phyloP scores from a whole-genome alignment of 2,329 filamentous ascomycete genomes.

The Incumbomyces lentus region DNA sequence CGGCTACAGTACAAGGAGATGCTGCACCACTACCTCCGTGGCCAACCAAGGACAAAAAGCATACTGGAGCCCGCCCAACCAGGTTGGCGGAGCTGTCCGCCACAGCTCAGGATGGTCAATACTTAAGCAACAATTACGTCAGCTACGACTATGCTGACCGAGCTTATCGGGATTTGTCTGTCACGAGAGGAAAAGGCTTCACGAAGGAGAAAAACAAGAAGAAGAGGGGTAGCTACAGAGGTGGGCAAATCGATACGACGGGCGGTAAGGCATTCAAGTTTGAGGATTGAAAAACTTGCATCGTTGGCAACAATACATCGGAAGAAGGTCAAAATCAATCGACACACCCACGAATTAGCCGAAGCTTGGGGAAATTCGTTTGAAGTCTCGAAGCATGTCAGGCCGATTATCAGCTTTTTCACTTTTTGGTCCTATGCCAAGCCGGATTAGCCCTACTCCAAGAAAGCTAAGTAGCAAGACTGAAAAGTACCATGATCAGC shows the following conservation, averaged over 20 bases:
- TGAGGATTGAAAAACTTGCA: slow-evolving; percentile 53
- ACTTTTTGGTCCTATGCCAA: no score
- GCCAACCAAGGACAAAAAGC: slow-evolving; percentile 24
- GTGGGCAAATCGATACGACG: slow-evolving; percentile 73
- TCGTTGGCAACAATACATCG: no score
- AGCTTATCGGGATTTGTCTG: slow-evolving; percentile 76
- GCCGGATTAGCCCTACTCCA: no score
- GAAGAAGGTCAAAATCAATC: no score
- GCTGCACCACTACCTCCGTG: slow-evolving; percentile 18
- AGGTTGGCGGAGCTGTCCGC: slow-evolving; percentile 67
- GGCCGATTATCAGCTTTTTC: no score
- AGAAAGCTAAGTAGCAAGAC: no score
- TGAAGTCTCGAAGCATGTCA: no score
- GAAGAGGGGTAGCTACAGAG: slow-evolving; percentile 81
- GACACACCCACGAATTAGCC: no score
- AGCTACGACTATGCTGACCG: slow-evolving; percentile 79
- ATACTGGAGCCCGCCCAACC: slow-evolving; percentile 48
- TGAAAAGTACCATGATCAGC: no score
- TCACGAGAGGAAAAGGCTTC: slow-evolving; percentile 92
- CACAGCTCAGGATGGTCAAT: slow-evolving; percentile 56
- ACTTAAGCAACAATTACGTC: slow-evolving; percentile 73
- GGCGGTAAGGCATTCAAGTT: slow-evolving; percentile 87
- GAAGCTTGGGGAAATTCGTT: no score
- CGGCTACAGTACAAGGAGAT: slow-evolving; percentile 16
- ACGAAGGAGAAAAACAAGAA: slow-evolving; percentile 99